These are phyloP conservation scores for Candida corydali DNA, from an alignment of 805 yeast genomes.

Conservation along the genomic window DNA sequence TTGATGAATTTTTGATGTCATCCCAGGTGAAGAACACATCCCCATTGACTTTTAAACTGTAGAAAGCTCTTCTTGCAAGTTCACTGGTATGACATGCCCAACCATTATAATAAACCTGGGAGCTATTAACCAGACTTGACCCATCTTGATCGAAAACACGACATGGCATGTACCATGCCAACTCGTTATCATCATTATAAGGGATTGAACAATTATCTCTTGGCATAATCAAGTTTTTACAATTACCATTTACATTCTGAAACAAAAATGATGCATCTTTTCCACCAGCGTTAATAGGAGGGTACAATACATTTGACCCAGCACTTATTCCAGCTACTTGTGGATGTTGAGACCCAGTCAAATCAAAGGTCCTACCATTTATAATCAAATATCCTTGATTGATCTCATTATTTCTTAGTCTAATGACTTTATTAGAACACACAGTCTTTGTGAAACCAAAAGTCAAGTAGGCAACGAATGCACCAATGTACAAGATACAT, in stretches of 20 bases:
- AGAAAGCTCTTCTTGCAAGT: slow-evolving; percentile 65
- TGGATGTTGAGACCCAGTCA: slow-evolving; percentile 73
- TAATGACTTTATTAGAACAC: slow-evolving; percentile 45
- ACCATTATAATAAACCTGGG: slow-evolving; percentile 66
- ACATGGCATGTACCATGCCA: slow-evolving; percentile 98
- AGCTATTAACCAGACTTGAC: slow-evolving; percentile 59
- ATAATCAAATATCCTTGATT: slow-evolving; percentile 60
- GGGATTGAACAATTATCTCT: slow-evolving; percentile 71
- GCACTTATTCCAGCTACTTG: slow-evolving; percentile 71
- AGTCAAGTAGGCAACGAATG: slow-evolving; percentile 78
- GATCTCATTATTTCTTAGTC: slow-evolving; percentile 61
- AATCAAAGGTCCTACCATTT: slow-evolving; percentile 77
- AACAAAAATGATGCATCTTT: slow-evolving; percentile 78
- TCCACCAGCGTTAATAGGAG: slow-evolving; percentile 87
- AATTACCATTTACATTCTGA: slow-evolving; percentile 89
- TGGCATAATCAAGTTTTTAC: slow-evolving; percentile 74
- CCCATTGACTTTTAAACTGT: slow-evolving; percentile 55
- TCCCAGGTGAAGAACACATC: slow-evolving; percentile 91
- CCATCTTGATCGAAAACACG: slow-evolving; percentile 67
- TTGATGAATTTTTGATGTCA: slow-evolving; percentile 60
- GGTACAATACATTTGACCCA: slow-evolving; percentile 71
- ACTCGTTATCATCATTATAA: slow-evolving; percentile 41
- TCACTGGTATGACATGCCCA: slow-evolving; percentile 88
- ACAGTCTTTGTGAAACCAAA: slow-evolving; percentile 89
- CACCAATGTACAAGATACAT: slow-evolving; percentile 68